A percentile compares a stretch with the other conserved stretches of the same genome.
Evolutionary conservation across 2,329 filamentous ascomycete genomes (phyloP).

Genomic region (Knufia petricola): DNA sequence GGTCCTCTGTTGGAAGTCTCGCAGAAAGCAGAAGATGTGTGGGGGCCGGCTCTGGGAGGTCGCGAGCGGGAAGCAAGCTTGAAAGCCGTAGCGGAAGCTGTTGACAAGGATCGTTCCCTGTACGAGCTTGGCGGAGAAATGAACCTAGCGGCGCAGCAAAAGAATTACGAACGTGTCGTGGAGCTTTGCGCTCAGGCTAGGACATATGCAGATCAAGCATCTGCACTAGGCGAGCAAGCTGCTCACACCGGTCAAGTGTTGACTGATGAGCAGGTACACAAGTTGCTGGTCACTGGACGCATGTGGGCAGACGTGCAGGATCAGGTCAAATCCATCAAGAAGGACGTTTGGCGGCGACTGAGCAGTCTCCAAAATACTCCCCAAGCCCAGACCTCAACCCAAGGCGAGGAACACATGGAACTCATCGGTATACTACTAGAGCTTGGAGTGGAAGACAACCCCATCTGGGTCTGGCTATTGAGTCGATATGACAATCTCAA

Average conservation of each 20-base stretch:
- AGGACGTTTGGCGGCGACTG: conserved; percentile 77
- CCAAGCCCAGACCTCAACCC: conserved; percentile 41
- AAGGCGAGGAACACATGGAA: conserved; percentile 79
- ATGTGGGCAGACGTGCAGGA: conserved; percentile 94
- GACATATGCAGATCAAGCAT: conserved; percentile 69
- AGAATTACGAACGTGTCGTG: conserved; percentile 78
- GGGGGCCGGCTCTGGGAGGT: conserved; percentile 87
- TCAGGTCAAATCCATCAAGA: conserved; percentile 78
- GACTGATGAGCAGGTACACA: conserved; percentile 70
- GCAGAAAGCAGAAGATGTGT: conserved; percentile 91
- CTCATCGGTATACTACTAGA: conserved; percentile 83
- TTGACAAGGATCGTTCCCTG: conserved; percentile 71
- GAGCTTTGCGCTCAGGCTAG: conserved; percentile 81
- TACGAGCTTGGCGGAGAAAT: conserved; percentile 72
- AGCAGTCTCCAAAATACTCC: conserved; percentile 54
- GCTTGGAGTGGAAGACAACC: conserved; percentile 87
- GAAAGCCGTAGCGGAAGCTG: conserved; percentile 62
- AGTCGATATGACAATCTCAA: conserved; percentile 86
- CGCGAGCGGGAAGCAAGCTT: conserved; percentile 83
- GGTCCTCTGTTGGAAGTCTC: conserved; percentile 78
- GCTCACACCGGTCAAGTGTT: conserved; percentile 45
- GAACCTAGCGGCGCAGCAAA: conserved; percentile 76
- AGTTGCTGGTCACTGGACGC: conserved; percentile 75
- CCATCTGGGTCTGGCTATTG: conserved; percentile 90
- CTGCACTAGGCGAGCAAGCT: conserved; percentile 53